These are phyloP conservation scores for Adiantum capillusveneris DNA, from an alignment of 75 land plant genomes.

Conservation along the genomic window DNA sequence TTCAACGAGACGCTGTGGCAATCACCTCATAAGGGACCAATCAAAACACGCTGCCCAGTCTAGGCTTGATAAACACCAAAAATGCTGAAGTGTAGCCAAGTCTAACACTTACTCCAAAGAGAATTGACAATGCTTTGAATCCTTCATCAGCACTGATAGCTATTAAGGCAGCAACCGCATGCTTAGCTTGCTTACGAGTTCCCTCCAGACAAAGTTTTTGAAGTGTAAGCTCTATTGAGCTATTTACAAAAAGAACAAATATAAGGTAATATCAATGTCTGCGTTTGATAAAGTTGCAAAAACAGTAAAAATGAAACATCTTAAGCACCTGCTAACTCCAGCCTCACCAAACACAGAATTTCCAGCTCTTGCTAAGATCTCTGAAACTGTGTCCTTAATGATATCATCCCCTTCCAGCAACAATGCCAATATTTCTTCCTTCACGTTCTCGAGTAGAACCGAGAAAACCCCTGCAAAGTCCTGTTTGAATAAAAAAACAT, in stretches of 20 bases:
- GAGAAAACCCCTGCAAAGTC: constrained; percentile 52
- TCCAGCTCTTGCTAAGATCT: constrained; percentile 62
- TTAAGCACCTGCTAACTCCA: constrained; percentile 33
- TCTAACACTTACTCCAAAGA: constrained; percentile 85
- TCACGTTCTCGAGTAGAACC: constrained; percentile 48
- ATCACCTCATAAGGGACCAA: too few species aligned
- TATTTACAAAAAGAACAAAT: constrained; percentile 28
- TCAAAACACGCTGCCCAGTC: too few species aligned
- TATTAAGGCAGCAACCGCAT: constrained; percentile 83
- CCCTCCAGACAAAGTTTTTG: constrained; percentile 88
- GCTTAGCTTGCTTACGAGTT: constrained; percentile 86
- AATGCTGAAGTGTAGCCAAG: too few species aligned
- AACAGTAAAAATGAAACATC: not conserved
- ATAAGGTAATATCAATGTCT: not conserved
- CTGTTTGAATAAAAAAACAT: constrained; percentile 20
- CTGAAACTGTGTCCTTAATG: constrained; percentile 40
- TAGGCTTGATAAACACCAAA: too few species aligned
- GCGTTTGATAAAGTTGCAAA: not conserved
- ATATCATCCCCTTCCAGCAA: constrained; percentile 35
- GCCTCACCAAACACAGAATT: constrained; percentile 30
- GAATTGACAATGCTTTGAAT: constrained; percentile 79
- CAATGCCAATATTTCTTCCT: constrained; percentile 35
- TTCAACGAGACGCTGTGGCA: constrained; percentile 73
- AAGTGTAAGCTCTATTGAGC: constrained; percentile 65
- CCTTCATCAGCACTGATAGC: constrained; percentile 88